Evolutionary conservation across 805 yeast genomes (phyloP), one percentile per base, ranked within the genome.

Genomic region (Saturnispora zaruensis): DNA sequence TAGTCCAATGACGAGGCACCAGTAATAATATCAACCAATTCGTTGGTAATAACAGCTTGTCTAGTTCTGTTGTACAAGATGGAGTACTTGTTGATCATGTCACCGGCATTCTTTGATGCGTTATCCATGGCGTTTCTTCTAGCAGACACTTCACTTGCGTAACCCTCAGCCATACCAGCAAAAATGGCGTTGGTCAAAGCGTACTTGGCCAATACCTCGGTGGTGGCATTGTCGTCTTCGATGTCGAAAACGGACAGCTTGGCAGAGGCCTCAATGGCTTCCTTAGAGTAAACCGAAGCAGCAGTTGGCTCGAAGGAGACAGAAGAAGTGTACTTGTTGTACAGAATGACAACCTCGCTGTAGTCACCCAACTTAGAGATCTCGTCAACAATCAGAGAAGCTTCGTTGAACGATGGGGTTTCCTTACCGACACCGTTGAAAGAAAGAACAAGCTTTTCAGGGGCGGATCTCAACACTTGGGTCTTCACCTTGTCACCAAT

Each of bases 61-160:
- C 97, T 88, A 66, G 97, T 85, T 82, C 99, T 91, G 90, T 93
- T 93, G 77, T 93, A 93, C 74, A 93, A 82, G 72, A 93, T 93
- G 61, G 98, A 85, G 85, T 87, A 91, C 68, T 80, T 84, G 75
- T 79, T 82, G 69, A 93, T 93, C 98, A 93, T 93, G 65, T 93
- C 99, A 75, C 96, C 96, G 57, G 99, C 99, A 70, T 91, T 91
- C 93, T 93, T 91, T 61, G 97, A 89, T 56, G 99, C 99, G 68
- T 93, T 93, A 75, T 91, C 99, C 99, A 91, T 91, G 61, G 99
- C 98, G 70, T 88, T 91, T 82, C 99, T 90, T 83, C 99, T 90
- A 54, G 99, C 96, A 57, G 95, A 84, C 59, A 90, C 79, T 78
- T 91, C 99, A 52, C 98, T 87, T 55, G 98, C 97, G 73, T 91